Evolutionary conservation across 306 rosid species (phyloP), one percentile per base, ranked within the genome.

Genomic region (Elaeagnus macrophylla): DNA sequence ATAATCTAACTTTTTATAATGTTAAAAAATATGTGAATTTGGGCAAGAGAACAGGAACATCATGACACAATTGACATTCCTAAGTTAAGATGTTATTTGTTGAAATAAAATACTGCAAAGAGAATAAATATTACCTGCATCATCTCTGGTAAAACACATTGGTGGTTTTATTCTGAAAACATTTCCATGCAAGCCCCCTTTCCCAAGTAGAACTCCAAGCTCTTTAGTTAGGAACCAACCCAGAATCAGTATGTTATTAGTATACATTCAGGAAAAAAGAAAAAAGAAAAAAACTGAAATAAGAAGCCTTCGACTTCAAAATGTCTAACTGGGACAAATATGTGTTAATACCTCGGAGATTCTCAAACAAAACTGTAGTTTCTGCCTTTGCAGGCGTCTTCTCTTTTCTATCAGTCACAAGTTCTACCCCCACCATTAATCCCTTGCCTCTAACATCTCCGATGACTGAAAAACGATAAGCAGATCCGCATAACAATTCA

Each of bases 391-490:
- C 94, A 16, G 97, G 90, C 43, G 75, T 86, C 79, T 86, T 86
- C 53, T 67, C 79, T 17, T 62, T 75, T 50, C 64, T 25, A 25
- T 83, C 90, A 0, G 86, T 77, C 5, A 90, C 90, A 6, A 89
- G 66, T 61, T 90, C 97, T 48, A 83, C 16, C 8, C 95, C 97
- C 48, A 86, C 76, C 95, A 89, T 89, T 32, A 89, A 81, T 55
- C 97, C 97, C 49, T 81, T 76, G 67, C 94, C 95, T 66, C 95
- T 74, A 56, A 90, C 88, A 76, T 90, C 82, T 63, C 97, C 95
- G 47, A 86, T 83, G 67, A 90, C 94, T 90, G 72, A 15, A 41
- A 75, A 57, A 61, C 54, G 8, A 68, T 18, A 65, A 37, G 47
- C 16, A 41, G 59, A 20, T 68, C n/a, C 32, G 4, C 32, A 45